These are phyloP conservation scores for Hypoxylon subgilvum DNA, from an alignment of 495 filamentous ascomycete species.

Conservation along the genomic window DNA sequence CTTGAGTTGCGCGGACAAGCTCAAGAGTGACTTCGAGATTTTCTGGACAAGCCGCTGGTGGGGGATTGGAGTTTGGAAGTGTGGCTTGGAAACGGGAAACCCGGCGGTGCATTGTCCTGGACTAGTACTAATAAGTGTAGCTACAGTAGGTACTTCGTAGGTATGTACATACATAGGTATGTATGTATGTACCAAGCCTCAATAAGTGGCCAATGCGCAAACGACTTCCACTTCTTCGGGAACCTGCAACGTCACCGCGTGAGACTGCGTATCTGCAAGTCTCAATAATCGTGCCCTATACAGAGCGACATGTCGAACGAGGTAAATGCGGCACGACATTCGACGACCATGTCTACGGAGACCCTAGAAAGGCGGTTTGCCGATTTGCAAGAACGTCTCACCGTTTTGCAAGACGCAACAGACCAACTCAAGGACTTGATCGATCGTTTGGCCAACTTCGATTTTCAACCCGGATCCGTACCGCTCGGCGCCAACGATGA, in stretches of 20 bases:
- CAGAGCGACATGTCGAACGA: not conserved
- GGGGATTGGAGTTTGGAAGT: no score
- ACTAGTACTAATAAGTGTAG: no score
- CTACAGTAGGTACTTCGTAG: not conserved
- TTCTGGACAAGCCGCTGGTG: no score
- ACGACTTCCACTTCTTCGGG: not conserved
- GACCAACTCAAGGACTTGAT: conserved; percentile 75
- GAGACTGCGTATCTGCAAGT: conserved; percentile 9
- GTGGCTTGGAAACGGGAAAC: no score
- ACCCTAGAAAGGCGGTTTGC: conserved; percentile 69
- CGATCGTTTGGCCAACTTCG: conserved; percentile 71
- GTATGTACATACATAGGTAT: not conserved
- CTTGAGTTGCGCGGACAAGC: no score
- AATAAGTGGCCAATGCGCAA: not conserved
- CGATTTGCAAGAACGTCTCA: conserved; percentile 68
- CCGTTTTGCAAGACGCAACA: conserved; percentile 70
- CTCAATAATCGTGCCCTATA: conserved; percentile 2
- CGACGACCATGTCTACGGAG: conserved; percentile 61
- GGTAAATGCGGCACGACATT: conserved; percentile 14
- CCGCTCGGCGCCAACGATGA: conserved; percentile 61
- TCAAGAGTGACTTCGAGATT: no score
- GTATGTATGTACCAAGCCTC: not conserved
- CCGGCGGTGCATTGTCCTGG: no score
- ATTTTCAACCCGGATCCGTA: conserved; percentile 65
- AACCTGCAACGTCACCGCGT: conserved; percentile 32